Evolutionary conservation across 2,329 filamentous ascomycete species (phyloP).

Genomic region (Exserohilum rostratum): DNA sequence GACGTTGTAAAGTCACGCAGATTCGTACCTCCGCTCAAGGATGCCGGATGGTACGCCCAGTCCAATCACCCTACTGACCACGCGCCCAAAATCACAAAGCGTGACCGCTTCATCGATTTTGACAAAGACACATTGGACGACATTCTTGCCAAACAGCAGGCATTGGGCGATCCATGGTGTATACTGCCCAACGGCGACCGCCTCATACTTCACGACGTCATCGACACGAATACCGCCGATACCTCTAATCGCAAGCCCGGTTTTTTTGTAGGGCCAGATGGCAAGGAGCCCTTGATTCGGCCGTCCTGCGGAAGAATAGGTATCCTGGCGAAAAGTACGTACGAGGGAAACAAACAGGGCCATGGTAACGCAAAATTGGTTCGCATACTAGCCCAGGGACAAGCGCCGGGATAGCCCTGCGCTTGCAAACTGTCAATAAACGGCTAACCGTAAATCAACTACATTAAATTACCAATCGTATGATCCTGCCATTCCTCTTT

Average conservation of each 20-base stretch:
- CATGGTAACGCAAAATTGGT: constrained; percentile 8
- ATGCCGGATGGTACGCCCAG: constrained; percentile 38
- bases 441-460: not conserved
- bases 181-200: constrained; percentile 35
- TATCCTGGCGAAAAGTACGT: constrained; percentile 1
- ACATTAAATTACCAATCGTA: not conserved
- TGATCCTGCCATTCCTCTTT: not conserved
- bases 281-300: not conserved
- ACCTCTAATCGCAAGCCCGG: not conserved
- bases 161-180: constrained; percentile 72
- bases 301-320: constrained; percentile 6
- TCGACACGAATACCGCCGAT: not conserved
- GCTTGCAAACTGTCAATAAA: not conserved
- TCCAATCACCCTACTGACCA: constrained; percentile 48
- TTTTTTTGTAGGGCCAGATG: constrained; percentile 3
- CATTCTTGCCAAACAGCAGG: constrained; percentile 62
- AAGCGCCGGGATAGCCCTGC: not conserved
- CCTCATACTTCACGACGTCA: constrained; percentile 33
- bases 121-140: constrained; percentile 58
- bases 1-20: constrained; percentile 65
- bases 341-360: constrained; percentile 7
- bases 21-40: constrained; percentile 67
- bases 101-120: constrained; percentile 70
- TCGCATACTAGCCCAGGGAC: not conserved
- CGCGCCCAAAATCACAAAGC: constrained; percentile 75